These are phyloP conservation scores for Leptographium flavum DNA, from an alignment of 2,329 filamentous ascomycete genomes.

Conservation along the genomic window DNA sequence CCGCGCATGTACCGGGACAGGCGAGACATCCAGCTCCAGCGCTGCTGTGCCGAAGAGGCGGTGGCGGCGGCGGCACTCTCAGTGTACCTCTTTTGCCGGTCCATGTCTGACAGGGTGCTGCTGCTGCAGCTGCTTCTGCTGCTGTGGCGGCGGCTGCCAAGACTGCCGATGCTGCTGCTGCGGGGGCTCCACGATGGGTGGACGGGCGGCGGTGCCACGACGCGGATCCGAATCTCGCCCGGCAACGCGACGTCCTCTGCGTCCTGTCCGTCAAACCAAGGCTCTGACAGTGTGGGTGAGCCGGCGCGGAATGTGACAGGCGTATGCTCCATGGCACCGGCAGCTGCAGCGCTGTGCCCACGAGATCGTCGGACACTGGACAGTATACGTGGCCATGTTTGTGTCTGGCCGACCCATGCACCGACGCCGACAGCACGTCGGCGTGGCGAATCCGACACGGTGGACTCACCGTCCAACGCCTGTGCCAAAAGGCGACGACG, in stretches of 20 bases:
- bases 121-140: neutral
- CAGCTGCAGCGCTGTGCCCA: too few relatives aligned
- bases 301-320: too few relatives aligned
- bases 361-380: too few relatives aligned
- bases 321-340: too few relatives aligned
- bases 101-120: neutral
- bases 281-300: too few relatives aligned
- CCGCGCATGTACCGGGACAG: conserved; percentile 8
- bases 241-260: too few relatives aligned
- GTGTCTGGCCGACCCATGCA: neutral
- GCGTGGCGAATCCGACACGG: neutral
- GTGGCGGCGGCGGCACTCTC: neutral
- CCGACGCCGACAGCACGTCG: neutral
- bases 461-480: neutral
- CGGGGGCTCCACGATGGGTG: too few relatives aligned
- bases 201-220: neutral
- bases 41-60: neutral
- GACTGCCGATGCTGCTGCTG: neutral
- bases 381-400: too few relatives aligned
- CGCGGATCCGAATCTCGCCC: neutral
- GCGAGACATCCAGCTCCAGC: conserved; percentile 12
- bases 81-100: neutral
- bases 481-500: neutral
- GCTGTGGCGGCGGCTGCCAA: neutral
- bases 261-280: too few relatives aligned